A percentile compares a stretch with the other conserved stretches of the same genome.
phyloP scores from a whole-genome alignment of 2,329 filamentous ascomycete species.

The Nothopassalora personata region DNA sequence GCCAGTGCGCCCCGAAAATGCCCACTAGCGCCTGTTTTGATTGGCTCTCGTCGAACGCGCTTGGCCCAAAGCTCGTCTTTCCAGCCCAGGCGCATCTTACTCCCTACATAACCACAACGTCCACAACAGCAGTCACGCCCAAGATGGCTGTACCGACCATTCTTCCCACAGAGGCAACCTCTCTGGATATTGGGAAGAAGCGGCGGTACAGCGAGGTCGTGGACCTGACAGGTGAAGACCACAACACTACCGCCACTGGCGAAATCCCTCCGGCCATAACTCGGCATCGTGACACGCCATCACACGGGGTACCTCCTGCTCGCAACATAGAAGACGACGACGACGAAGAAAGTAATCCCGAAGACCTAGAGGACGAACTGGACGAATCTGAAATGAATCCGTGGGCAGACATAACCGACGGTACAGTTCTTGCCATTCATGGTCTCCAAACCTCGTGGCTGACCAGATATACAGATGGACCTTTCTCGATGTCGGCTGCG shows the following conservation, averaged over 20 bases:
- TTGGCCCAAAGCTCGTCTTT: neutral
- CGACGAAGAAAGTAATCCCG: neutral
- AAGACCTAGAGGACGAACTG: neutral
- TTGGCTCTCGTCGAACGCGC: neutral
- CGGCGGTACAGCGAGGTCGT: slow-evolving; percentile 2
- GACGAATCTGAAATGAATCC: neutral
- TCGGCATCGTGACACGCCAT: neutral
- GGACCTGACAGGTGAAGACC: slow-evolving; percentile 5
- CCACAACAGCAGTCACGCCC: neutral
- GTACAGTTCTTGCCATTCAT: neutral
- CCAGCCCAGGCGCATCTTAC: neutral
- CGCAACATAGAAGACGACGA: slow-evolving; percentile 1
- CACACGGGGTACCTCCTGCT: neutral
- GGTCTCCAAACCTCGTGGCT: neutral
- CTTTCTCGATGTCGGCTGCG: slow-evolving; percentile 10
- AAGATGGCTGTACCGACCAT: slow-evolving; percentile 17
- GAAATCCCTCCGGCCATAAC: neutral
- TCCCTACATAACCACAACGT: neutral
- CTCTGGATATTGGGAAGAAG: slow-evolving; percentile 14
- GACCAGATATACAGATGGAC: slow-evolving; percentile 11
- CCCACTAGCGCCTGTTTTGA: neutral
- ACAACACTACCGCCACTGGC: slow-evolving; percentile 2
- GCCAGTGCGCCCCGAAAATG: neutral
- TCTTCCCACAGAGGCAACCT: slow-evolving; percentile 13
- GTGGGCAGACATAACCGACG: neutral